phyloP scores from a whole-genome alignment of 164 flowering plant genomes.

The Piper betle region DNA sequence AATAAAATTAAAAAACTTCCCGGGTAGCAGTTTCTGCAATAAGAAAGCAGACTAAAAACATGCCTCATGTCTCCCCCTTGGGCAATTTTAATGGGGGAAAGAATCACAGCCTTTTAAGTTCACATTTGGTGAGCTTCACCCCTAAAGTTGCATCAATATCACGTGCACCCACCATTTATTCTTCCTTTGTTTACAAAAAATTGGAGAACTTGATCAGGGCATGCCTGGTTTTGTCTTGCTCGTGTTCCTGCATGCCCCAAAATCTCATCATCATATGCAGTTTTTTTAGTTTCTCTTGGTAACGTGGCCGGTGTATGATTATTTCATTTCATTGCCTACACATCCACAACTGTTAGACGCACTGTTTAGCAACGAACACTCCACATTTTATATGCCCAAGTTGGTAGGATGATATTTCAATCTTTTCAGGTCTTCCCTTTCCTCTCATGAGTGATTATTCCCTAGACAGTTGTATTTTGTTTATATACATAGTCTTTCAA shows the following conservation, averaged over 20 bases:
- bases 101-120: slow-evolving; percentile 9
- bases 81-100: slow-evolving; percentile 8
- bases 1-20: slow-evolving; percentile 10
- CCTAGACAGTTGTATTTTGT: neutral
- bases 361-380: too few relatives aligned
- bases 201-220: slow-evolving; percentile 1
- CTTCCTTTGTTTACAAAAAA: too few relatives aligned
- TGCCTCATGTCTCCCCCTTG: slow-evolving; percentile 12
- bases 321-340: neutral
- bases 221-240: slow-evolving; percentile 7
- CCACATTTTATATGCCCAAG: neutral
- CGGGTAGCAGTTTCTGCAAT: slow-evolving; percentile 25
- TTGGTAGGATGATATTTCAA: too few relatives aligned
- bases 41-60: slow-evolving; percentile 16
- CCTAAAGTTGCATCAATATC: neutral
- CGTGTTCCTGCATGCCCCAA: slow-evolving; percentile 6
- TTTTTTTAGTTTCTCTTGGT: neutral
- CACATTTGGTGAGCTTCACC: slow-evolving; percentile 11
- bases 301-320: slow-evolving; percentile 6
- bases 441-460: slow-evolving; percentile 7
- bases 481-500: neutral
- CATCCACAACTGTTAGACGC: too few relatives aligned
- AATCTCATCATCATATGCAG: neutral
- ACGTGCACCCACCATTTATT: slow-evolving; percentile 8
- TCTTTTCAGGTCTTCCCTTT: slow-evolving; percentile 7